Base-by-base conservation (phyloP, 2,329 filamentous ascomycete genomes). In the Ophiostoma novo-ulmi region DNA sequence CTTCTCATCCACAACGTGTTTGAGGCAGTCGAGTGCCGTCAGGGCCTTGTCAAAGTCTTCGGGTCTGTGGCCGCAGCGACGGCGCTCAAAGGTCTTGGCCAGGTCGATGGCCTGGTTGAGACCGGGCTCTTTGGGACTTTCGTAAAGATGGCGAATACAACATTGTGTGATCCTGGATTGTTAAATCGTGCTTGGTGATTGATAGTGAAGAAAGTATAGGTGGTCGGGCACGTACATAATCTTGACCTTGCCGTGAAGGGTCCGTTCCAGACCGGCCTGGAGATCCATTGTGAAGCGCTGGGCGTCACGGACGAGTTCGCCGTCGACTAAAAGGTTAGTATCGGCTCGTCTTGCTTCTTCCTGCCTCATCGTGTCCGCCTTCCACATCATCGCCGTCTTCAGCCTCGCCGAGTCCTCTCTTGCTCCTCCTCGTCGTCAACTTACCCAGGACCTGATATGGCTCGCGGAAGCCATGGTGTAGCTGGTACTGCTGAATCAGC, bases 401-500 rank as follows among this genome's bases (percentile, higher is more conserved):
- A 13, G 38, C 22, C 26, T 64, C 31, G 58, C 58, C 14, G 4
- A 58, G 48, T 41, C 44, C 17, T 13, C 67, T 31, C 31, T 31
- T 31, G 31, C 31, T 17, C 11, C 22, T 17, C 20, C 26, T 2
- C 22, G 44, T 63, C n/a, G 22, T 38, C 3, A 14, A 7, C 82
- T 71, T 82, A 90, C 88, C 84, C 63, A 97, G 83, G 69, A 97
- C 90, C 82, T 98, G 95, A 81, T 97, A 98, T 13, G 95, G 93
- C 81, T 95, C 91, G 75, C 94, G 92, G 80, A 97, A 97, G 72
- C 91, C 90, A 78, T 97, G 97, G 72, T 88, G 89, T 79, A 94
- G 86, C 78, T 89, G 88, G 85, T 94, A 97, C 78, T 94, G 90
- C 81, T 93, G 90, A 89, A 99, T 96, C 77, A 97, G 88, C 88